These are phyloP conservation scores for Aschersonia sp. DNA, from an alignment of 2,329 filamentous ascomycete genomes.

Conservation along the genomic window DNA sequence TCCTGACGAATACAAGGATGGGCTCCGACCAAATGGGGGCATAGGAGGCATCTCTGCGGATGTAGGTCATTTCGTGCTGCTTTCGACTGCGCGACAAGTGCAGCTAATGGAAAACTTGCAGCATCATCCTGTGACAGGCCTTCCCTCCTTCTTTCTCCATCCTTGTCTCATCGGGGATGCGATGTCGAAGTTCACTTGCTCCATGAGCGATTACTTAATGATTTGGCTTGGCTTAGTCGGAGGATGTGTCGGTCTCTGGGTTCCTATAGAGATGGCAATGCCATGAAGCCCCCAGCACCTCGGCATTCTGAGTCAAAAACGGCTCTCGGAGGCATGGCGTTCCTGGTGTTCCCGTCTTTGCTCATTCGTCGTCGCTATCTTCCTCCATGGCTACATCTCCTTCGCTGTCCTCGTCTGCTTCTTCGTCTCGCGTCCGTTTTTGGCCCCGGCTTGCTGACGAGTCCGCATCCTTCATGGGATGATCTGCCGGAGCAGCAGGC, in stretches of 20 bases:
- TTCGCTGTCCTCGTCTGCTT: slow-evolving; percentile 57
- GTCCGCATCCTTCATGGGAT: slow-evolving; percentile 33
- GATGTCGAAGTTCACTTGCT: slow-evolving; percentile 51
- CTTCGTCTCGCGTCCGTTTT: slow-evolving; percentile 56
- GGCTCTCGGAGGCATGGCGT: not conserved
- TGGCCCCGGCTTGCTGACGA: slow-evolving; percentile 43
- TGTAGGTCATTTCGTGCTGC: slow-evolving; percentile 27
- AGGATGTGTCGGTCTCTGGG: slow-evolving; percentile 61
- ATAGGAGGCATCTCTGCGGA: slow-evolving; percentile 65
- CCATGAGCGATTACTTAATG: slow-evolving; percentile 60
- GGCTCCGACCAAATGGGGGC: slow-evolving; percentile 44
- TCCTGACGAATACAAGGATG: slow-evolving; percentile 46
- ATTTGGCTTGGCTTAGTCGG: slow-evolving; percentile 85
- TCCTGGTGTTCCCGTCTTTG: not conserved
- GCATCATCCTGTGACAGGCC: slow-evolving; percentile 70
- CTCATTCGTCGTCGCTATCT: slow-evolving; percentile 58
- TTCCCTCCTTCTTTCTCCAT: slow-evolving; percentile 81
- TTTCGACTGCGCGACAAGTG: not conserved
- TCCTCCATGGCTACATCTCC: slow-evolving; percentile 56
- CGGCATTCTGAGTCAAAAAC: not conserved
- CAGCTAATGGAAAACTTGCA: slow-evolving; percentile 30
- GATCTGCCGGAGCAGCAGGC: slow-evolving; percentile 30
- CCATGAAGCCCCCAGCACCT: slow-evolving; percentile 10
- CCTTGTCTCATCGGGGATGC: slow-evolving; percentile 80
- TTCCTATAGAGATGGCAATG: slow-evolving; percentile 55